These are phyloP conservation scores for Calocybe cyanea DNA, from an alignment of 768 basidiomycete genomes.

Conservation along the genomic window DNA sequence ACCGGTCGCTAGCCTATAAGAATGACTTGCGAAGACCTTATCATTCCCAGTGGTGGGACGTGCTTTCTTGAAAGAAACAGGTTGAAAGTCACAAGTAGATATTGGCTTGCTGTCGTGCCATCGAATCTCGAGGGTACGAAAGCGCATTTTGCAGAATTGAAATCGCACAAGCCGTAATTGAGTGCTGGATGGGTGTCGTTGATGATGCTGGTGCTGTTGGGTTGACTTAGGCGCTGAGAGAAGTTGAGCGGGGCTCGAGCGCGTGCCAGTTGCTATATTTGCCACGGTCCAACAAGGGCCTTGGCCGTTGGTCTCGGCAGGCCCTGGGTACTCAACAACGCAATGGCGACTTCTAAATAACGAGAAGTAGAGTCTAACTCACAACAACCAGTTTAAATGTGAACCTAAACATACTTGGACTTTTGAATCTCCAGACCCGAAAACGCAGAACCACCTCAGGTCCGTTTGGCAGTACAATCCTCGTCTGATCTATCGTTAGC, in stretches of 20 bases:
- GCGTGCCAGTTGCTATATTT: too few relatives aligned
- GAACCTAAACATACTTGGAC: too few relatives aligned
- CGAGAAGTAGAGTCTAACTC: too few relatives aligned
- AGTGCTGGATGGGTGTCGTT: slow-evolving; percentile 11
- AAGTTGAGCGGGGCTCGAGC: neutral
- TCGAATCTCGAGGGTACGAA: slow-evolving; percentile 87
- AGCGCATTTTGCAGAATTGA: slow-evolving; percentile 54
- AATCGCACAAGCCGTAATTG: slow-evolving; percentile 14
- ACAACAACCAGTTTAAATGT: too few relatives aligned
- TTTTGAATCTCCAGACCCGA: too few relatives aligned
- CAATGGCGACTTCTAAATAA: too few relatives aligned
- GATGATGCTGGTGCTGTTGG: neutral
- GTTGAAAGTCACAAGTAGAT: slow-evolving; percentile 95
- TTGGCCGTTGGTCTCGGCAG: too few relatives aligned
- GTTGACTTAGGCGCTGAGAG: neutral
- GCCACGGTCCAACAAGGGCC: too few relatives aligned
- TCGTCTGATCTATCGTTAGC: too few relatives aligned
- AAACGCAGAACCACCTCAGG: too few relatives aligned
- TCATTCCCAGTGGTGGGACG: slow-evolving; percentile 51
- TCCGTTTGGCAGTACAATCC: too few relatives aligned
- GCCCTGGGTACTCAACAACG: too few relatives aligned
- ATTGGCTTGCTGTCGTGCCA: slow-evolving; percentile 97
- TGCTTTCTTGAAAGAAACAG: slow-evolving; percentile 76
- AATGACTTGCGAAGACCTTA: slow-evolving; percentile 59
- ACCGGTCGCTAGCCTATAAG: slow-evolving; percentile 90